These are phyloP conservation scores for Wickerhamiella pararugosa DNA, from an alignment of 1,139 yeast species.

Conservation along the genomic window DNA sequence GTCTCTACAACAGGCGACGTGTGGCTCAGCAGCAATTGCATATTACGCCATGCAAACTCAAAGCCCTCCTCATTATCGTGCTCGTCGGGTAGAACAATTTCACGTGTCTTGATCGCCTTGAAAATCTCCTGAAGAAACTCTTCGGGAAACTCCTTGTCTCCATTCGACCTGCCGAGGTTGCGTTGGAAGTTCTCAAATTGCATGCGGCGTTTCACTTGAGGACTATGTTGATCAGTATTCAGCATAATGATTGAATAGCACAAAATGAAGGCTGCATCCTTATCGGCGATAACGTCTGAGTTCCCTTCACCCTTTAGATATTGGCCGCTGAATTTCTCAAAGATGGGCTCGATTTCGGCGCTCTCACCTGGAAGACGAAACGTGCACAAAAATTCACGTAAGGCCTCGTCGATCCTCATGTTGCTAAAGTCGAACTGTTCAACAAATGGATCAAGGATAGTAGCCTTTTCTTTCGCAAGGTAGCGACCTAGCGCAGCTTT, in stretches of 20 bases:
- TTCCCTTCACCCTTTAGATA: conserved; percentile 41
- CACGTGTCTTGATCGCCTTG: conserved; percentile 64
- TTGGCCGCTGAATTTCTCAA: conserved; percentile 71
- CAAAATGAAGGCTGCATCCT: conserved; percentile 85
- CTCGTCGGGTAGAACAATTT: conserved; percentile 96
- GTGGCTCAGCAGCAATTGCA: conserved; percentile 27
- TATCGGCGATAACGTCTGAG: conserved; percentile 33
- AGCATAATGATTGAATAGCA: conserved; percentile 88
- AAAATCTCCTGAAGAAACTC: conserved; percentile 66
- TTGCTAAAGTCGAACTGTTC: conserved; percentile 58
- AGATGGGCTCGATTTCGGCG: conserved; percentile 84
- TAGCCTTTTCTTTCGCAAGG: conserved; percentile 53
- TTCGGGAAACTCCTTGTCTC: conserved; percentile 55
- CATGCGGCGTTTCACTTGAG: conserved; percentile 61
- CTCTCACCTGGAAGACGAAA: conserved; percentile 96
- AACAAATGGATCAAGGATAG: conserved; percentile 50
- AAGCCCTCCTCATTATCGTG: conserved; percentile 79
- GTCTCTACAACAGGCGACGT: conserved; percentile 12
- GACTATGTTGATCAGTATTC: conserved; percentile 87
- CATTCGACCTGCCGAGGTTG: conserved; percentile 66
- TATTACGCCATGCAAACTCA: conserved; percentile 84
- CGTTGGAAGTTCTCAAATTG: conserved; percentile 64
- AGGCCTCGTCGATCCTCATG: conserved; percentile 82
- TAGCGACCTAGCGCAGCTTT: conserved; percentile 79
- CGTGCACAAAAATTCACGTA: conserved; percentile 62